Conservation (phyloP, 2,329 filamentous ascomycete genomes). For the Fusarium xyrophilum region DNA sequence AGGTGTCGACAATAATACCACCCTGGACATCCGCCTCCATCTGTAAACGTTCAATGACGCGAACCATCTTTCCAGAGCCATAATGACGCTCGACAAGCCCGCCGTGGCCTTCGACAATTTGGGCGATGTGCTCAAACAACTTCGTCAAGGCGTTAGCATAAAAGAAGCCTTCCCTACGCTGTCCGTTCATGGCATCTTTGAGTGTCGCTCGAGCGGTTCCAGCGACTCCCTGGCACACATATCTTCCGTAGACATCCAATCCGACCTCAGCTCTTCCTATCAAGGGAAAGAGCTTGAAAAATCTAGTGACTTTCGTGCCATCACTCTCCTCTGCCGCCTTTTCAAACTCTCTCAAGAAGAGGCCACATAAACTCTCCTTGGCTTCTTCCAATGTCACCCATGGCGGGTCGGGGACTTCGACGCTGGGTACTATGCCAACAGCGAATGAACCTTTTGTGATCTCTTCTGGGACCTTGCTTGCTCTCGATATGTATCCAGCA, state of each 20-base stretch:
- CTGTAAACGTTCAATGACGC: constrained; percentile 90
- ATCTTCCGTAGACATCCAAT: constrained; percentile 91
- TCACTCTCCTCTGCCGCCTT: constrained; percentile 88
- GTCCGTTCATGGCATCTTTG: constrained; percentile 66
- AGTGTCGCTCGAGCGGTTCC: constrained; percentile 81
- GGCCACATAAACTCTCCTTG: constrained; percentile 84
- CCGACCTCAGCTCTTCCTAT: constrained; percentile 90
- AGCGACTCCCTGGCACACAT: constrained; percentile 95
- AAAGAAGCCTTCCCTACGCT: constrained; percentile 78
- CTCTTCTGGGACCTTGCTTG: constrained; percentile 78
- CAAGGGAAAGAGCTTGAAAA: constrained; percentile 97
- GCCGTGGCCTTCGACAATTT: constrained; percentile 93
- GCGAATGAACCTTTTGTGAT: constrained; percentile 88
- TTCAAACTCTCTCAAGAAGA: constrained; percentile 95
- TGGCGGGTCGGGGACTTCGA: constrained; percentile 92
- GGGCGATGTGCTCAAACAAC: constrained; percentile 95
- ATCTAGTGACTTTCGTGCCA: constrained; percentile 86
- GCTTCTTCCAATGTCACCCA: constrained; percentile 85
- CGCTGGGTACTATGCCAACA: constrained; percentile 89
- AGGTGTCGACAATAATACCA: constrained; percentile 93
- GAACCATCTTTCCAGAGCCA: constrained; percentile 89
- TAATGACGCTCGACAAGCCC: constrained; percentile 93
- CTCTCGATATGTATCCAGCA: constrained; percentile 84
- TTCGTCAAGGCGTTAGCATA: constrained; percentile 90
- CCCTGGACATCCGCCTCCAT: constrained; percentile 96